A percentile compares a stretch with the other conserved stretches of the same genome.
These are phyloP conservation scores for Marchantia polymorpha DNA, from an alignment of 225 moss, liverwort and hornwort genomes.

Conservation along the genomic window DNA sequence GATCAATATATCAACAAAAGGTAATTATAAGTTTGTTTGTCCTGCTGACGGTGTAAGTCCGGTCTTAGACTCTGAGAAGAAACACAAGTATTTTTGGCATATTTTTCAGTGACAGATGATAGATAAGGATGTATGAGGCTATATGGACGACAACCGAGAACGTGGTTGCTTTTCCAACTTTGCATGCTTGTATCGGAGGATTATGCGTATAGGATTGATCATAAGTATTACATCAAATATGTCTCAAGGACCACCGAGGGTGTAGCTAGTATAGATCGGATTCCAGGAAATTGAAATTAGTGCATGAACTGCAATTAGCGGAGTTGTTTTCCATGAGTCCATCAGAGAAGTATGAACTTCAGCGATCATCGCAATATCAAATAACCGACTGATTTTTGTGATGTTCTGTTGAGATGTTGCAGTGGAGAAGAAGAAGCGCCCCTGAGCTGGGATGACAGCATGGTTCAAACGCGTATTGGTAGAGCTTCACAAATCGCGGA, in stretches of 20 bases:
- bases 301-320: not conserved
- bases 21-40: slow-evolving; percentile 14
- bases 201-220: too few relatives aligned
- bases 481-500: not conserved
- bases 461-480: not conserved
- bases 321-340: not conserved
- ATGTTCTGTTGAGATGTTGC: slow-evolving; percentile 28
- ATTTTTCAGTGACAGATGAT: too few relatives aligned
- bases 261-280: not conserved
- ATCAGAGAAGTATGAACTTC: not conserved
- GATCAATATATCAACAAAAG: slow-evolving; percentile 59
- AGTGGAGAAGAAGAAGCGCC: slow-evolving; percentile 72
- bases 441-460: slow-evolving; percentile 55
- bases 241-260: not conserved
- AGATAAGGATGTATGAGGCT: too few relatives aligned
- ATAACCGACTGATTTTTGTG: not conserved
- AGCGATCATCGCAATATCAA: not conserved
- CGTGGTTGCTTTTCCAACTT: too few relatives aligned
- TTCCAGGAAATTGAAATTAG: not conserved
- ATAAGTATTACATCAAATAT: too few relatives aligned
- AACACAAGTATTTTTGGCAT: too few relatives aligned
- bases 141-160: too few relatives aligned
- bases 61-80: too few relatives aligned
- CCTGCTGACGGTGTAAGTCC: too few relatives aligned
- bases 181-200: too few relatives aligned